A percentile compares a stretch with the other conserved stretches of the same genome.
Conservation (phyloP, 148 eudicot species). For the Chenopodium quinoa region DNA sequence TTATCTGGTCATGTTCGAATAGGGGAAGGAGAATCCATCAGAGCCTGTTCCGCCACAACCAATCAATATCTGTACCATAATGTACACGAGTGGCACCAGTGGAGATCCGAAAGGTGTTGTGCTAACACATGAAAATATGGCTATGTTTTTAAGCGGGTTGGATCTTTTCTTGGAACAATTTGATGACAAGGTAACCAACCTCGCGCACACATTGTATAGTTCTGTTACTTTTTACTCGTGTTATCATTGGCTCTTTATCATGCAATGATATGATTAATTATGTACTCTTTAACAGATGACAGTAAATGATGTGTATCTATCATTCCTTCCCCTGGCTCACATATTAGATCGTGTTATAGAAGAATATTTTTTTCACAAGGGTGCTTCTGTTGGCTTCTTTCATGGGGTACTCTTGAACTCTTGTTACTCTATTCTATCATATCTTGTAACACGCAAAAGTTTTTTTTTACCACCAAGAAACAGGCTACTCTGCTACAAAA, state of each 20-base stretch:
- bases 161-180: slow-evolving; percentile 84
- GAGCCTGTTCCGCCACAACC: slow-evolving; percentile 64
- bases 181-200: slow-evolving; percentile 71
- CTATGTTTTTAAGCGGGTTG: slow-evolving; percentile 54
- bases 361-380: slow-evolving; percentile 90
- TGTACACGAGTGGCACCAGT: slow-evolving; percentile 99
- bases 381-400: slow-evolving; percentile 96
- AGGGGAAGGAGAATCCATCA: slow-evolving; percentile 64
- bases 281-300: slow-evolving; percentile 58
- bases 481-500: neutral
- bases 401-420: slow-evolving; percentile 64
- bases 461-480: neutral
- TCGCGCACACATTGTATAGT: no score
- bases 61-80: slow-evolving; percentile 66
- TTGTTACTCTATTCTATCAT: neutral
- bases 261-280: neutral
- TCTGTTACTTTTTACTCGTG: neutral
- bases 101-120: slow-evolving; percentile 98
- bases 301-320: slow-evolving; percentile 79
- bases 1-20: slow-evolving; percentile 11
- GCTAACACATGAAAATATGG: slow-evolving; percentile 77
- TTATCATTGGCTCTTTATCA: neutral
- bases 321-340: slow-evolving; percentile 96
- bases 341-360: slow-evolving; percentile 92
- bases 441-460: neutral